Conservation (phyloP, 768 basidiomycete species). For the Kwoniella shandongensis region DNA sequence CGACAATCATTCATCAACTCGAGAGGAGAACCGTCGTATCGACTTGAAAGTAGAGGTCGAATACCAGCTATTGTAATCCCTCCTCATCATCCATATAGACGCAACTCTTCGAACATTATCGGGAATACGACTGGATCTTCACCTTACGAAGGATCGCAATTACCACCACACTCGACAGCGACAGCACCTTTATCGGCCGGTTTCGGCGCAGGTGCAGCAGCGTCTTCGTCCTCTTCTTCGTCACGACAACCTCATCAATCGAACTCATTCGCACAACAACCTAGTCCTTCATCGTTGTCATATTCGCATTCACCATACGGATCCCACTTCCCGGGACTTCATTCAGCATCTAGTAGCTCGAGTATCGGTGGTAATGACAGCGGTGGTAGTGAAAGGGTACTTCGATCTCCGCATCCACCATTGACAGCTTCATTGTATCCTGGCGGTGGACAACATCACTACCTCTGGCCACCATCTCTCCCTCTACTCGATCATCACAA, state of each 20-base stretch:
- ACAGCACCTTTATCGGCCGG: slow-evolving; percentile 8
- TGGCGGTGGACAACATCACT: slow-evolving; percentile 2
- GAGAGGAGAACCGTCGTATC: slow-evolving; percentile 16
- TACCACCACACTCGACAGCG: background rate
- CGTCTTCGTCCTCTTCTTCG: slow-evolving; percentile 3
- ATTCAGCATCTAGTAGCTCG: slow-evolving; percentile 9
- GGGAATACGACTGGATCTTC: slow-evolving; percentile 2
- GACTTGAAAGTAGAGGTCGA: slow-evolving; percentile 16
- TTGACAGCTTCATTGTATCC: slow-evolving; percentile 13
- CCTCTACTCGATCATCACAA: slow-evolving; percentile 3
- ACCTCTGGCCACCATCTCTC: slow-evolving; percentile 15
- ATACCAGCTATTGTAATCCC: slow-evolving; percentile 21
- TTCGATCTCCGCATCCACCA: slow-evolving; percentile 27
- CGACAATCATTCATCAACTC: too few species aligned
- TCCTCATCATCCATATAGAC: slow-evolving; percentile 13
- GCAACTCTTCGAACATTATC: background rate
- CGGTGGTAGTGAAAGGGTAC: slow-evolving; percentile 16
- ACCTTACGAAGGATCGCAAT: slow-evolving; percentile 10
- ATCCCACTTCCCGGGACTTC: slow-evolving; percentile 3
- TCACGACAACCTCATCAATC: slow-evolving; percentile 2
- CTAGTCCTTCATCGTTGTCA: slow-evolving; percentile 1
- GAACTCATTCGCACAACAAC: slow-evolving; percentile 13
- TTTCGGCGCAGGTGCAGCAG: background rate
- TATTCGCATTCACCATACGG: slow-evolving; percentile 16
- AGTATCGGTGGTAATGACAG: too few species aligned